These are phyloP conservation scores for Malassezia slooffiae DNA, from an alignment of 1,284 basidiomycete species.

Conservation along the genomic window DNA sequence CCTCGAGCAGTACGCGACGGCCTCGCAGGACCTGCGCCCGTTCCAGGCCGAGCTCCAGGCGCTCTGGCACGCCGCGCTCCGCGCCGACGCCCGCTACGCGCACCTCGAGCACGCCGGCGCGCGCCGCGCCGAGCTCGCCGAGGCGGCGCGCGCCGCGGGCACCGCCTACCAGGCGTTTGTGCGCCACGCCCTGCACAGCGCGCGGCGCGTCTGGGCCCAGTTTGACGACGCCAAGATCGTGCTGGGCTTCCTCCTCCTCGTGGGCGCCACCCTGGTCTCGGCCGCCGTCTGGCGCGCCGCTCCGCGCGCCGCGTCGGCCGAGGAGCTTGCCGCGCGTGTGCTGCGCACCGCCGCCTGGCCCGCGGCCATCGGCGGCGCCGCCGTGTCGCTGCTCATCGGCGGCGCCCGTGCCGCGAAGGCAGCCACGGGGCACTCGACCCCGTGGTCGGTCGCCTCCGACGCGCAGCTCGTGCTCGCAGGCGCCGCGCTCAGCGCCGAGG, in stretches of 20 bases:
- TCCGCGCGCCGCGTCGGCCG: neutral
- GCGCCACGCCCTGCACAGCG: slow-evolving; percentile 58
- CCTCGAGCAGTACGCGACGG: slow-evolving; percentile 60
- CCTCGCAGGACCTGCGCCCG: slow-evolving; percentile 56
- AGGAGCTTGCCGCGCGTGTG: neutral
- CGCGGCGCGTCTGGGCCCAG: slow-evolving; percentile 83
- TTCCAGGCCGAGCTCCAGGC: slow-evolving; percentile 35
- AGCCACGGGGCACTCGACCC: too few relatives aligned
- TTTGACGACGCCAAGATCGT: slow-evolving; percentile 72
- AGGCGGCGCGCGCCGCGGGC: slow-evolving; percentile 15
- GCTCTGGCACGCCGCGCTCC: slow-evolving; percentile 22
- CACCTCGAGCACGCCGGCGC: slow-evolving; percentile 18
- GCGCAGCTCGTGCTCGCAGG: neutral
- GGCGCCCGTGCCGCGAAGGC: too few relatives aligned
- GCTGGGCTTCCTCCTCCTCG: slow-evolving; percentile 53
- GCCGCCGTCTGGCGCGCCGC: slow-evolving; percentile 4
- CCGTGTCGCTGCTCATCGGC: neutral
- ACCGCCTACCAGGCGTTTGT: slow-evolving; percentile 51
- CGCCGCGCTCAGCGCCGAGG: neutral
- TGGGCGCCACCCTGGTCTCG: slow-evolving; percentile 2
- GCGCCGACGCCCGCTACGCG: slow-evolving; percentile 22
- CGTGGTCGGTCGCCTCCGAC: too few relatives aligned
- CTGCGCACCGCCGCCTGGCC: neutral
- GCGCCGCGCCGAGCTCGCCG: slow-evolving; percentile 14
- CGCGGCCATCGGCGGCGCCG: neutral